Evolutionary conservation across 257 asterid genomes (phyloP).

Genomic region (Euphrasia confusa): DNA sequence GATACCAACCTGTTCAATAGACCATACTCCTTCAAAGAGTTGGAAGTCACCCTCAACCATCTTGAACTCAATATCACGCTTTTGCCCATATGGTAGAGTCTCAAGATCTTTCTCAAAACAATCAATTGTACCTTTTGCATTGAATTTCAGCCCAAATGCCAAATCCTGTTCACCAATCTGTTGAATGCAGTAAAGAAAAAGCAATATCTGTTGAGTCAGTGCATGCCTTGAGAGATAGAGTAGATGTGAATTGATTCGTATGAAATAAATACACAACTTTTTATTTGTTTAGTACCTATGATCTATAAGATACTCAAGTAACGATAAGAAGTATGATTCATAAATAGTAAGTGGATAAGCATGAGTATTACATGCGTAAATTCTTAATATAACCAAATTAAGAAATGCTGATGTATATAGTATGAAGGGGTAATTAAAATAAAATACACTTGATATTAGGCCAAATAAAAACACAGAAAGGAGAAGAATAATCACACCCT

Average conservation of each 20-base stretch:
- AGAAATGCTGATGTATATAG: background rate
- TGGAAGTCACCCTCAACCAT: conserved; percentile 92
- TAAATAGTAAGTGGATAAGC: conserved; percentile 1
- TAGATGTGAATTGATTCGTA: background rate
- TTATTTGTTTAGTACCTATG: conserved; percentile 1
- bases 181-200: conserved; percentile 24
- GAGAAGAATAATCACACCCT: background rate
- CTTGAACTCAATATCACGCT: conserved; percentile 78
- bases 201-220: conserved; percentile 22
- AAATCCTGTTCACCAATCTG: conserved; percentile 75
- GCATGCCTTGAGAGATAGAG: conserved; percentile 6
- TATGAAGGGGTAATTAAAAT: background rate
- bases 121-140: conserved; percentile 72
- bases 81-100: conserved; percentile 45
- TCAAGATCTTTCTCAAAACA: conserved; percentile 75
- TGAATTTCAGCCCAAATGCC: conserved; percentile 74
- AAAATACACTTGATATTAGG: background rate
- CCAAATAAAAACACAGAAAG: too few relatives aligned
- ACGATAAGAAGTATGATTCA: background rate
- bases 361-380: conserved; percentile 7
- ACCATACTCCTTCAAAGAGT: conserved; percentile 76
- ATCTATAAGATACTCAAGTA: conserved; percentile 4
- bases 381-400: conserved; percentile 17
- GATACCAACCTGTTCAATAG: conserved; percentile 58
- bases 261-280: background rate